Evolutionary conservation across 2,329 filamentous ascomycete species (phyloP), one percentile per base, ranked within the genome.

Genomic region (Penicillium sp.): DNA sequence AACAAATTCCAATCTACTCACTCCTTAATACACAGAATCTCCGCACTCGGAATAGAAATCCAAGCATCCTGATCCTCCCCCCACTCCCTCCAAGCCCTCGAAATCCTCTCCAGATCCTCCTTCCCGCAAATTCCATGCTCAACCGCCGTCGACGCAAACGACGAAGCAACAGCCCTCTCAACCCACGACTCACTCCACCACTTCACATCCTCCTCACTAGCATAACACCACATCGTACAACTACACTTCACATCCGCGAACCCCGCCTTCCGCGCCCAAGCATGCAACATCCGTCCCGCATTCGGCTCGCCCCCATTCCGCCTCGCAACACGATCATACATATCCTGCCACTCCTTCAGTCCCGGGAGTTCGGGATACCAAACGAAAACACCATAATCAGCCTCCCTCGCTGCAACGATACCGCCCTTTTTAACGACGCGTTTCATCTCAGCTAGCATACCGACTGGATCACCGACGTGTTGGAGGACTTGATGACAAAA

Each of bases 401-500:
- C 44, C 12, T 84, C 82, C 1, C 81, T 70, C 5, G 74, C 69
- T 22, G 83, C 85, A 15, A 88, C 72, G 12, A 87, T 76, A 2
- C 86, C 85, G 3, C 83, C 83, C 6, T 75, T 72, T 67, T 84
- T 86, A 24, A 79, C 74, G 1, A 88, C 83, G 0, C 83, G 79
- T 13, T 80, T 78, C 83, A 88, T 85, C 68, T 86, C 84, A 24
- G 75, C 73, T 61, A 88, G 71, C 3, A 83, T 82, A 1, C 73
- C 69, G 0, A 84, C 73, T 0, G 85, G 85, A 62, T 84, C 78
- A 24, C 76, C 72, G 4, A 88, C 74, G 72, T 89, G 86, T 65
- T 83, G 80, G 10, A 89, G 76, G 3, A 88, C 82, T 69, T 88
- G 85, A 67, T 87, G 84, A 26, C 81, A 82, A 67, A 84, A 83